These are phyloP conservation scores for Suillus subalutaceus DNA, from an alignment of 768 basidiomycete genomes.

Conservation along the genomic window DNA sequence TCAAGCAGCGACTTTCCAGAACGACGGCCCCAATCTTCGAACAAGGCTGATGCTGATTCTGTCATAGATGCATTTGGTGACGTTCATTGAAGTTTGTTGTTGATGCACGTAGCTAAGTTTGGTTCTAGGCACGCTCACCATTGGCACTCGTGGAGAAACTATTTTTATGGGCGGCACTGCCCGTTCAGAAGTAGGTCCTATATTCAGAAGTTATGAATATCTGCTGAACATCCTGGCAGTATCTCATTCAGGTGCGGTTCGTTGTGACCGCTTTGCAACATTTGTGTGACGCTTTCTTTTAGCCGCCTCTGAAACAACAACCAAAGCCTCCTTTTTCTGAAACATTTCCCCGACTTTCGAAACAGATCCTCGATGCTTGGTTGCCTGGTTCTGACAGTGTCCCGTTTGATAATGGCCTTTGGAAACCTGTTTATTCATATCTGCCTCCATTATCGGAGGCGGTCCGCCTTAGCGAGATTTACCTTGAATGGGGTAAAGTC, in stretches of 20 bases:
- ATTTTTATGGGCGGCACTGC: slow-evolving; percentile 68
- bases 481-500: slow-evolving; percentile 62
- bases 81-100: not conserved
- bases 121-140: slow-evolving; percentile 54
- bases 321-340: slow-evolving; percentile 19
- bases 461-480: slow-evolving; percentile 60
- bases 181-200: slow-evolving; percentile 59
- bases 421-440: slow-evolving; percentile 45
- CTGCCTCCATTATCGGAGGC: slow-evolving; percentile 66
- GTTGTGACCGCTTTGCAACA: not conserved
- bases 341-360: slow-evolving; percentile 42
- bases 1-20: slow-evolving; percentile 15
- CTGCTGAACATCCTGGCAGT: slow-evolving; percentile 37
- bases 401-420: slow-evolving; percentile 38
- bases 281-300: not conserved
- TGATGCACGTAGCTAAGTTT: slow-evolving; percentile 1
- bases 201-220: not conserved
- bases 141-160: slow-evolving; percentile 56
- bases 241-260: slow-evolving; percentile 53
- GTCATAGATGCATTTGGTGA: slow-evolving; percentile 54
- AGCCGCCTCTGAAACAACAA: slow-evolving; percentile 30
- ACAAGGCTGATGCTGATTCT: slow-evolving; percentile 43
- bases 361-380: slow-evolving; percentile 41
- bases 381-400: slow-evolving; percentile 36
- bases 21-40: not conserved